phyloP scores from a whole-genome alignment of 192 early-diverging fungal species.

The Chytriomyces sp. region DNA sequence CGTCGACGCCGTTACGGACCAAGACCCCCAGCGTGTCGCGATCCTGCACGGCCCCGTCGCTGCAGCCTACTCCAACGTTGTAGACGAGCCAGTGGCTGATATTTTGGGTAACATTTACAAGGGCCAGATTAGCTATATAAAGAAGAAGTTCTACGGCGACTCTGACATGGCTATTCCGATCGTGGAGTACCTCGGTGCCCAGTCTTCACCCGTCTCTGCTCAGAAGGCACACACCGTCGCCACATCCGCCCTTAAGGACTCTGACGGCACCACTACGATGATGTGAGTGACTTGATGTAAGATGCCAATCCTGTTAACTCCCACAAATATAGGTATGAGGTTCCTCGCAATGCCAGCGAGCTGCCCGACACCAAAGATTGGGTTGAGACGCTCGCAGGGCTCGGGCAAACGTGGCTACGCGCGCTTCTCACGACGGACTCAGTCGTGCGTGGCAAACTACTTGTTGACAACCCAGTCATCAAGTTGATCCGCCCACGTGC shows the following conservation, averaged over 20 bases:
- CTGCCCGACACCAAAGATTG: slow-evolving; percentile 64
- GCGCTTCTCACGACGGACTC: slow-evolving; percentile 76
- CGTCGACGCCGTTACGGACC: slow-evolving; percentile 76
- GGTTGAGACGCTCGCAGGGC: slow-evolving; percentile 76
- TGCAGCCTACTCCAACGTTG: slow-evolving; percentile 67
- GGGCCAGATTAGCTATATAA: slow-evolving; percentile 73
- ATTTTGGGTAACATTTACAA: slow-evolving; percentile 85
- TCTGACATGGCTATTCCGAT: slow-evolving; percentile 68
- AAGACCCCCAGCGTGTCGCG: slow-evolving; percentile 79
- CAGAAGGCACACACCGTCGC: slow-evolving; percentile 45
- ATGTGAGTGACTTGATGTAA: no score
- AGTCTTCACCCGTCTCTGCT: slow-evolving; percentile 30
- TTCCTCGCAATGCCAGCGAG: slow-evolving; percentile 53
- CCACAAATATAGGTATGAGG: no score
- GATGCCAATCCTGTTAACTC: no score
- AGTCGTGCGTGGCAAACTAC: slow-evolving; percentile 72
- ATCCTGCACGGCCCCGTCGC: slow-evolving; percentile 92
- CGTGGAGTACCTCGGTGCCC: slow-evolving; percentile 75
- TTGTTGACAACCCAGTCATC: slow-evolving; percentile 50
- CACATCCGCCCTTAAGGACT: slow-evolving; percentile 43
- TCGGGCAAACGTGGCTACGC: slow-evolving; percentile 76
- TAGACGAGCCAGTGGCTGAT: slow-evolving; percentile 85
- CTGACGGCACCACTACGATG: slow-evolving; percentile 50
- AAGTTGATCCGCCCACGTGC: slow-evolving; percentile 47
- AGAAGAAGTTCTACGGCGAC: slow-evolving; percentile 68